These are phyloP conservation scores for Hypoxylon lienhwacheense DNA, from an alignment of 495 filamentous ascomycete genomes.

Conservation along the genomic window DNA sequence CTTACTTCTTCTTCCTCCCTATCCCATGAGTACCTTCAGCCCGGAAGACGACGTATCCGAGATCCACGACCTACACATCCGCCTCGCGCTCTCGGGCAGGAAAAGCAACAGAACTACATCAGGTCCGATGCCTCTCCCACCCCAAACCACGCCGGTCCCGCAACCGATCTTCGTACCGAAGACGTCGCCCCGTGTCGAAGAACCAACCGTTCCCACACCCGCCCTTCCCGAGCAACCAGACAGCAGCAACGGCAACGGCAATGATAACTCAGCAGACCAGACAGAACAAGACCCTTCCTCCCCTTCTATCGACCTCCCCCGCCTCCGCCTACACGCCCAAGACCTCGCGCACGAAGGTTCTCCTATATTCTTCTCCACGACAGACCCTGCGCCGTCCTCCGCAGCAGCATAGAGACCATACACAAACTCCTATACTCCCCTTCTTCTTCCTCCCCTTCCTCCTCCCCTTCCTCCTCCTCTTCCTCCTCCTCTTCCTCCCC, in stretches of 20 bases:
- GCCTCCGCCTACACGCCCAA: constrained; percentile 68
- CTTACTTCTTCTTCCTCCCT: background rate
- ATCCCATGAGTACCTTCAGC: constrained; percentile 13
- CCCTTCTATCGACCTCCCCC: constrained; percentile 47
- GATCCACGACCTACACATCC: constrained; percentile 10
- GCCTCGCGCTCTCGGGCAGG: constrained; percentile 11
- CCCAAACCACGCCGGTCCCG: constrained; percentile 39
- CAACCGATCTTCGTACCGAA: constrained; percentile 36
- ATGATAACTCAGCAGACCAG: background rate
- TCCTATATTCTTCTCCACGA: constrained; percentile 60
- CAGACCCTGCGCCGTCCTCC: constrained; percentile 62
- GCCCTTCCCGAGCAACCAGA: constrained; percentile 15
- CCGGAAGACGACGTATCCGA: constrained; percentile 3
- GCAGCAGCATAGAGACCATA: constrained; percentile 64
- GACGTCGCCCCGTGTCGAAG: constrained; percentile 29
- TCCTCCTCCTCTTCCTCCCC: too few relatives aligned
- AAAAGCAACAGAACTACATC: background rate
- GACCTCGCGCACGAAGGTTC: constrained; percentile 69
- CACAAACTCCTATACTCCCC: constrained; percentile 30
- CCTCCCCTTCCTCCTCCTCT: constrained; percentile 59
- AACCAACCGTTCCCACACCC: constrained; percentile 9
- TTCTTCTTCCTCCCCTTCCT: background rate
- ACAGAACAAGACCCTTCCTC: constrained; percentile 1
- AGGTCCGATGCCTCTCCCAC: constrained; percentile 31
- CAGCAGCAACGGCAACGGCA: background rate